A percentile compares a stretch with the other conserved stretches of the same genome.
phyloP scores from a whole-genome alignment of 1,284 basidiomycete species.

The Kalmanozyma brasiliensis region DNA sequence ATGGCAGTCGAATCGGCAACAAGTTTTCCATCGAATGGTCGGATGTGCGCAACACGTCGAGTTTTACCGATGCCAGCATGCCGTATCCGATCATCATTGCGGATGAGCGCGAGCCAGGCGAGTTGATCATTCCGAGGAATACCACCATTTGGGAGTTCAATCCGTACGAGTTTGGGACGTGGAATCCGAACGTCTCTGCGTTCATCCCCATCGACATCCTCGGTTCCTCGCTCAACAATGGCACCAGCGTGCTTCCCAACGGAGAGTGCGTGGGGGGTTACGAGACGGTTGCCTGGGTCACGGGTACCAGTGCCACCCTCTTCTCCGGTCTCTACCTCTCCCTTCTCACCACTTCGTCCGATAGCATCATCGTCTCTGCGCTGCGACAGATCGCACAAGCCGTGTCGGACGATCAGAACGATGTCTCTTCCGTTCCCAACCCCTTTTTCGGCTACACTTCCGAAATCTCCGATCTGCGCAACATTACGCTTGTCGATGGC shows the following conservation, averaged over 20 bases:
- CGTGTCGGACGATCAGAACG: constrained; percentile 66
- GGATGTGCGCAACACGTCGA: constrained; percentile 56
- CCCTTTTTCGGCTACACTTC: constrained; percentile 69
- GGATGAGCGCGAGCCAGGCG: constrained; percentile 70
- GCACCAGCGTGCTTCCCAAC: constrained; percentile 28
- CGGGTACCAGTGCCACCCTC: constrained; percentile 66
- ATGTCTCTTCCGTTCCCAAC: constrained; percentile 70
- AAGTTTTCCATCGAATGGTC: constrained; percentile 57
- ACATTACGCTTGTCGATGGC: constrained; percentile 62
- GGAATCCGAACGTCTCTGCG: constrained; percentile 67
- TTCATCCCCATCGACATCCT: constrained; percentile 64
- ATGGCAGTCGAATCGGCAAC: constrained; percentile 52
- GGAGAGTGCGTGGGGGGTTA: constrained; percentile 54
- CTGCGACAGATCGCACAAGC: constrained; percentile 48
- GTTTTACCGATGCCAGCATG: constrained; percentile 50
- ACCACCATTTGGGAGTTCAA: constrained; percentile 70
- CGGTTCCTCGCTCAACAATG: constrained; percentile 56
- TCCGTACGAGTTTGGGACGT: constrained; percentile 71
- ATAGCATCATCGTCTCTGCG: constrained; percentile 36
- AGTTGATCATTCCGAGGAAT: constrained; percentile 69
- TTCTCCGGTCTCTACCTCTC: constrained; percentile 68
- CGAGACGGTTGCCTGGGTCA: constrained; percentile 58
- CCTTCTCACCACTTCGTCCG: constrained; percentile 40
- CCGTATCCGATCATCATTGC: constrained; percentile 70
- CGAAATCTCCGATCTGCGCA: constrained; percentile 47